Conservation (phyloP, 306 rosid species). For the Vachellia collinsii region DNA sequence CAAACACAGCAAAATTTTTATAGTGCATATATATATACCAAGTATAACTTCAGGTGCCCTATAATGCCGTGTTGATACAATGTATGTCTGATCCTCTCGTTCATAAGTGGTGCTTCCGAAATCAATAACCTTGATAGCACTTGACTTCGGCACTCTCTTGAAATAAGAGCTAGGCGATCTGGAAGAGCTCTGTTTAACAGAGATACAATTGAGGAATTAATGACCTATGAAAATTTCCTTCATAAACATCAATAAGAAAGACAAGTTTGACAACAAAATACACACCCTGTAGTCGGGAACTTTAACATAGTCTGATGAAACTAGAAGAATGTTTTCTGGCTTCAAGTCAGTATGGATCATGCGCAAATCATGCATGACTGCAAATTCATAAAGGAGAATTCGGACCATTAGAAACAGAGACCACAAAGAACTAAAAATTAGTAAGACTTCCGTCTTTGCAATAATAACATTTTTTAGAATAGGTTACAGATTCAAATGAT, state of each 20-base stretch:
- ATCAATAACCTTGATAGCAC: constrained; percentile 94
- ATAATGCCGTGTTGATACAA: constrained; percentile 95
- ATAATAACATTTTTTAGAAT: not conserved
- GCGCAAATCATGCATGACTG: constrained; percentile 92
- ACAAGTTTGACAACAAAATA: not conserved
- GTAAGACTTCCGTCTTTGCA: not conserved
- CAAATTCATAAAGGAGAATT: constrained; percentile 13
- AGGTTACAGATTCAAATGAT: not conserved
- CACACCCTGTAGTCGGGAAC: constrained; percentile 74
- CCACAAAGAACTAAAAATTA: not conserved
- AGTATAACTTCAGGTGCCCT: constrained; percentile 98
- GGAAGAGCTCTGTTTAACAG: constrained; percentile 58
- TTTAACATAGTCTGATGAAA: constrained; percentile 70
- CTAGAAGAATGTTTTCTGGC: constrained; percentile 88
- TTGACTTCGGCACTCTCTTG: constrained; percentile 88
- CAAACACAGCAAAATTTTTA: not conserved
- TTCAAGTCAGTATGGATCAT: constrained; percentile 93
- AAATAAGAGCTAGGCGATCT: constrained; percentile 76
- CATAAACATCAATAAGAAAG: not conserved
- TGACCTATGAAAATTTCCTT: not conserved
- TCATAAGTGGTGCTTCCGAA: constrained; percentile 97
- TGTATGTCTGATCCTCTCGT: constrained; percentile 81
- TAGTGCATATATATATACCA: constrained; percentile 47
- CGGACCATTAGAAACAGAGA: constrained; percentile 2
- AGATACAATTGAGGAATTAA: not conserved